These are phyloP conservation scores for Schoenoplectus triqueter DNA, from an alignment of 202 grass and related monocot genomes.

Conservation along the genomic window DNA sequence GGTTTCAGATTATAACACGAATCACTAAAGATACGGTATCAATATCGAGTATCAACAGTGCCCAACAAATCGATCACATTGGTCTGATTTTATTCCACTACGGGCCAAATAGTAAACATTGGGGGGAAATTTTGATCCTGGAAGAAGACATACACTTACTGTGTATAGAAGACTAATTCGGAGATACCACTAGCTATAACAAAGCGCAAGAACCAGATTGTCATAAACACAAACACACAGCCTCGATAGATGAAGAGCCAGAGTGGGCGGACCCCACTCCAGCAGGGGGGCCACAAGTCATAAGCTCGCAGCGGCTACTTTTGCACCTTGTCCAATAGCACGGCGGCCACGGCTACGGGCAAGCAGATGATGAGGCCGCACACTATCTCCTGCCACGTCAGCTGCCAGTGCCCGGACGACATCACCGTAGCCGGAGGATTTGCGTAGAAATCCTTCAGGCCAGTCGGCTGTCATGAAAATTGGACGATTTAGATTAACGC, in stretches of 20 bases:
- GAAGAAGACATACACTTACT: constrained; percentile 48
- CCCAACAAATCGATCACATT: background rate
- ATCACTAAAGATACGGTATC: background rate
- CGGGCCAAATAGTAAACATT: background rate
- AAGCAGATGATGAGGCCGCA: constrained; percentile 63
- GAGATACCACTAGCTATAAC: constrained; percentile 38
- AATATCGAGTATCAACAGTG: background rate
- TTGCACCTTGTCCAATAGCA: constrained; percentile 54
- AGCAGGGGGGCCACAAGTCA: constrained; percentile 83
- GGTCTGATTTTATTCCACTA: background rate
- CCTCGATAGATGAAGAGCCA: constrained; percentile 67
- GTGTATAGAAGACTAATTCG: constrained; percentile 83
- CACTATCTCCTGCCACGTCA: constrained; percentile 74
- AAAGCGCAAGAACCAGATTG: constrained; percentile 47
- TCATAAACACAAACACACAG: constrained; percentile 55
- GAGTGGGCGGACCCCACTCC: constrained; percentile 60
- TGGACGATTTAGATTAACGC: background rate
- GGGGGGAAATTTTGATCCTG: background rate
- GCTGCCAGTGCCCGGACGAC: constrained; percentile 46
- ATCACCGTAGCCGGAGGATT: constrained; percentile 13
- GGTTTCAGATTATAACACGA: background rate
- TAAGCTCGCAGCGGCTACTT: constrained; percentile 44
- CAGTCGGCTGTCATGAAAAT: background rate
- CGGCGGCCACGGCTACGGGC: constrained; percentile 47
- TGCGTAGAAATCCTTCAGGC: background rate